Evolutionary conservation across 1,284 basidiomycete genomes (phyloP), one percentile per base, ranked within the genome.

Genomic region (Moesziomyces aphidis): DNA sequence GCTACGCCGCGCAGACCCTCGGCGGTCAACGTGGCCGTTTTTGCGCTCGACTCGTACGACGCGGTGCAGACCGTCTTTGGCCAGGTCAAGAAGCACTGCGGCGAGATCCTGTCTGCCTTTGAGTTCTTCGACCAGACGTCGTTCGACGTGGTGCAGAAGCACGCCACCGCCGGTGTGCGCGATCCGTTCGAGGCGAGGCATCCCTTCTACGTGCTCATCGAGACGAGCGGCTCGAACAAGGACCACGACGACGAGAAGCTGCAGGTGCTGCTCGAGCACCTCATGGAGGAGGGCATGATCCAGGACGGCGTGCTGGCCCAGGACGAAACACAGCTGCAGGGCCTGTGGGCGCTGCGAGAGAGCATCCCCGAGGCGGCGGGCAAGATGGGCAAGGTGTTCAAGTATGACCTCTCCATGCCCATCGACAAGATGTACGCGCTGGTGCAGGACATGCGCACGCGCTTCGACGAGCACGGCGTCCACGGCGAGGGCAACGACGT

Each of bases 241-340:
- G 94, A 96, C 69, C 97, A 99, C 83, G 97, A 99, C 82, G 93
- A 95, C 83, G 93, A 94, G 93, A 99, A 99, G 93, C 88, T 99
- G 34, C 89, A 89, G 50, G 87, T 87, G 50, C 88, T 99, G 9
- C 88, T 99, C 11, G 93, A 97, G 84, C 87, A 88, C 39, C 88
- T 99, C 10, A 87, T 98, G 78, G 90, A 90, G 58, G 91, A 92
- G 48, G 85, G 88, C 42, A 88, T 95, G 50, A 92, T 97, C 74
- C 90, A 90, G 61, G 95, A 95, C 36, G 97, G 97, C 47, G 94
- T 96, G 0, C 88, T 99, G 21, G 94, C 97, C 0, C 95, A 98
- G 82, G 93, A 93, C 51, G 91, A 93, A 22, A 90, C 91, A 0
- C 97, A 99, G 83, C 93, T 97, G 77, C 89, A 91, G 1, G 91